Evolutionary conservation across 306 rosid species (phyloP).

Genomic region (Lathyrus aphaca): DNA sequence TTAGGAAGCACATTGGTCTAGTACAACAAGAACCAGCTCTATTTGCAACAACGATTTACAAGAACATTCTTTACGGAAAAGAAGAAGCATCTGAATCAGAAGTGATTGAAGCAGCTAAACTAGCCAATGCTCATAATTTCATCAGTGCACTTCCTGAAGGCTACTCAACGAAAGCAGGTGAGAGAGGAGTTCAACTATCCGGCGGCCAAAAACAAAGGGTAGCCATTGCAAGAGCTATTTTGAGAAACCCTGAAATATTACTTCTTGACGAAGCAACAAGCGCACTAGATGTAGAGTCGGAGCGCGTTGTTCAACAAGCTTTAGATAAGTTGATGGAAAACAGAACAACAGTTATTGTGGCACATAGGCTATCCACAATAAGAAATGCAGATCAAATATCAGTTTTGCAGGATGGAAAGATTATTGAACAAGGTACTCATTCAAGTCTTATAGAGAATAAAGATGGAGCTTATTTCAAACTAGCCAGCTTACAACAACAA

Average conservation of each 20-base stretch:
- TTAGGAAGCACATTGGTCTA: conserved; percentile 76
- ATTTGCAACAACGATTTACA: conserved; percentile 77
- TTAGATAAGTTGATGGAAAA: conserved; percentile 76
- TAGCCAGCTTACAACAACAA: conserved; percentile 77
- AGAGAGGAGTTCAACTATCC: conserved; percentile 87
- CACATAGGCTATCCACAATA: conserved; percentile 87
- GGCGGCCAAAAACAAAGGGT: conserved; percentile 91
- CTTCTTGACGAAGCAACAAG: conserved; percentile 86
- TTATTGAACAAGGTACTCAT: conserved; percentile 79
- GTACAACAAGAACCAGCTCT: conserved; percentile 96
- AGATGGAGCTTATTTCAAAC: conserved; percentile 75
- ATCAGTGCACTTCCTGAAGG: conserved; percentile 84
- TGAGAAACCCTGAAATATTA: conserved; percentile 77
- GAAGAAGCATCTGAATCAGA: conserved; percentile 79
- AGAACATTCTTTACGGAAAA: conserved; percentile 79
- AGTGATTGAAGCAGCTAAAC: conserved; percentile 79
- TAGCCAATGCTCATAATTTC: conserved; percentile 80
- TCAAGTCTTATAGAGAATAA: conserved; percentile 59
- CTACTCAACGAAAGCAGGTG: conserved; percentile 85
- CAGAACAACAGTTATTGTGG: conserved; percentile 78
- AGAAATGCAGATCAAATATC: conserved; percentile 79
- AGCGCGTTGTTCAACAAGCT: conserved; percentile 78
- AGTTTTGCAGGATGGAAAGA: conserved; percentile 77
- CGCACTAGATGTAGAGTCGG: conserved; percentile 81
- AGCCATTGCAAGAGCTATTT: conserved; percentile 84